Evolutionary conservation across 805 yeast genomes (phyloP).

Genomic region (Myxozyma vanderwaltii): DNA sequence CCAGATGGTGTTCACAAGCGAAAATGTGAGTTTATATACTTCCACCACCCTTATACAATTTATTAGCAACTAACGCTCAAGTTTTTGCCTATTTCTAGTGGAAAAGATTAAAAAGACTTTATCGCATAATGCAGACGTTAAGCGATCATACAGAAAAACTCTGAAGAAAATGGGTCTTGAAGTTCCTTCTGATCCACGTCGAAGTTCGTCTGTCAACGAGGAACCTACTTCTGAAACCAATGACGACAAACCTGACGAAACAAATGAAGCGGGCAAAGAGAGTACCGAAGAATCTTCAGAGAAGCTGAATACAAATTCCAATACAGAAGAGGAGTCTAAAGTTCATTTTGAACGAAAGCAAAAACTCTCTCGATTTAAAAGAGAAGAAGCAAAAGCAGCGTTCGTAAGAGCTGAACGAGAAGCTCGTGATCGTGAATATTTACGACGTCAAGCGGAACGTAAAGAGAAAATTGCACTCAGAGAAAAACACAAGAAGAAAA

Average conservation of each 20-base stretch:
- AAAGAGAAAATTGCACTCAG: conserved; percentile 15
- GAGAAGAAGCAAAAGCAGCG: conserved; percentile 22
- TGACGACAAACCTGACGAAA: neutral
- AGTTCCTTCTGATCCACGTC: neutral
- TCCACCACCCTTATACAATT: neutral
- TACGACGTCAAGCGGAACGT: conserved; percentile 14
- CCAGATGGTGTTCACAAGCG: conserved; percentile 33
- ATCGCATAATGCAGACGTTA: conserved; percentile 25
- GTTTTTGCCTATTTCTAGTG: conserved; percentile 3
- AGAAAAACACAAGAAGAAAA: conserved; percentile 14
- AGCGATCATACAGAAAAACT: conserved; percentile 26
- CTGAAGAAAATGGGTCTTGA: conserved; percentile 25
- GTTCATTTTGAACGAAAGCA: neutral
- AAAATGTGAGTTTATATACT: conserved; percentile 18
- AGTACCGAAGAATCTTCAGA: neutral
- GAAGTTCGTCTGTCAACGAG: neutral
- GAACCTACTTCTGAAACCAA: neutral
- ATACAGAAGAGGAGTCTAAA: neutral
- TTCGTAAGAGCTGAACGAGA: conserved; percentile 15
- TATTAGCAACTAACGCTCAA: neutral
- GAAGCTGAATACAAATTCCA: neutral
- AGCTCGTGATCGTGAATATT: conserved; percentile 3
- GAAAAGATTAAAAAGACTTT: conserved; percentile 26
- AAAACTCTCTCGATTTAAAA: conserved; percentile 19
- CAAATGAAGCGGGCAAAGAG: neutral